These are phyloP conservation scores for Zoysia matrella DNA, from an alignment of 202 grass and related monocot species.

Conservation along the genomic window DNA sequence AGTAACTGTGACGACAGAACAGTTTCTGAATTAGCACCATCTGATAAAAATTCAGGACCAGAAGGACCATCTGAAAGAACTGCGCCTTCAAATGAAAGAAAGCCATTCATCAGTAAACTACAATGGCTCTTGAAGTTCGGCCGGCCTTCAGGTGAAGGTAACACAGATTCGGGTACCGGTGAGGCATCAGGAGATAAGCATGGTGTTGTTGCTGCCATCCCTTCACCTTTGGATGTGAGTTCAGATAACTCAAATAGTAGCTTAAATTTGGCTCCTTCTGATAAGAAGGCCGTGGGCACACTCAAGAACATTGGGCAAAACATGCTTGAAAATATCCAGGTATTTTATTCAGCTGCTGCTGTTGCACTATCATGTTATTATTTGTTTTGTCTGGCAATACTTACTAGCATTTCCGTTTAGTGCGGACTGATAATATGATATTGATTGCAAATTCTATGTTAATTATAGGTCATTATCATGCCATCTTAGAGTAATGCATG, in stretches of 20 bases:
- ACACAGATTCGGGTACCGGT: slow-evolving; percentile 50
- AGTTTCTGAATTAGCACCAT: slow-evolving; percentile 17
- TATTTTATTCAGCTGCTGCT: slow-evolving; percentile 42
- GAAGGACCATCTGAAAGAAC: slow-evolving; percentile 33
- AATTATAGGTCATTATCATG: not conserved
- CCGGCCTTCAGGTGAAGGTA: slow-evolving; percentile 60
- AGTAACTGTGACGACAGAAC: slow-evolving; percentile 33
- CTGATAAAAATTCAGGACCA: slow-evolving; percentile 37
- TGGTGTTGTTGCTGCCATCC: not conserved
- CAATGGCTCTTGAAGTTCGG: slow-evolving; percentile 85
- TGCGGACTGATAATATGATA: not conserved
- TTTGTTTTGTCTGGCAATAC: not conserved
- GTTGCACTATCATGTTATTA: slow-evolving; percentile 20
- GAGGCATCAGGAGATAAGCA: slow-evolving; percentile 38
- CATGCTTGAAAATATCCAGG: slow-evolving; percentile 99
- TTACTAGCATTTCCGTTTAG: slow-evolving; percentile 4
- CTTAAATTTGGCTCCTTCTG: slow-evolving; percentile 51
- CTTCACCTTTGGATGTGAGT: slow-evolving; percentile 42
- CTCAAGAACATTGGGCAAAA: slow-evolving; percentile 86
- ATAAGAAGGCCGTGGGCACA: slow-evolving; percentile 80
- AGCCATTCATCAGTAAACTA: slow-evolving; percentile 62
- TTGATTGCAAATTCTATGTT: not conserved
- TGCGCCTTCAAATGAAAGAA: slow-evolving; percentile 59
- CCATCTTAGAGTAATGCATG: not conserved
- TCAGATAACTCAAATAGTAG: slow-evolving; percentile 39